A percentile compares a stretch with the other conserved stretches of the same genome.
Evolutionary conservation across 768 basidiomycete species (phyloP).

Genomic region (Russula foetens): DNA sequence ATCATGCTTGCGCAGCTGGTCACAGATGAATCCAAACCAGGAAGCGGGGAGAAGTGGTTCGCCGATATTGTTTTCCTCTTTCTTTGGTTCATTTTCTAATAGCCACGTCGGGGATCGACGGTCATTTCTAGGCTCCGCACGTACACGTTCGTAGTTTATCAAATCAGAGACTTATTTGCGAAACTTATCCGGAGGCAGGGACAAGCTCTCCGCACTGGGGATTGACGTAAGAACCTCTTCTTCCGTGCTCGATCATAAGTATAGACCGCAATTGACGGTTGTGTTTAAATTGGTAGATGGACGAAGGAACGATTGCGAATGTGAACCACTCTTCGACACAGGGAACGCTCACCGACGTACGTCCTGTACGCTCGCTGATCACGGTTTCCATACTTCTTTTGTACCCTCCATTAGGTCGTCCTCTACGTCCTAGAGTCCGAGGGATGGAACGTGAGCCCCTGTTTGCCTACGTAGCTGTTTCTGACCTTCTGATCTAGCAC

Average conservation of each 20-base stretch:
- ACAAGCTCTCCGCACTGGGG: slow-evolving; percentile 10
- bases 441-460: slow-evolving; percentile 7
- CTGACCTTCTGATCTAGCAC: not conserved
- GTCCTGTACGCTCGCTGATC: not conserved
- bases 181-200: not conserved
- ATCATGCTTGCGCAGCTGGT: slow-evolving; percentile 15
- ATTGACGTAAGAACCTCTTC: slow-evolving; percentile 6
- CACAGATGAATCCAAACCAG: slow-evolving; percentile 8
- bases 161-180: not conserved
- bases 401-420: not conserved
- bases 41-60: slow-evolving; percentile 3
- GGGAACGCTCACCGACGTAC: slow-evolving; percentile 4
- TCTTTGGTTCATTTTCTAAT: not conserved
- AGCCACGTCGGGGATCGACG: not conserved
- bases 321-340: not conserved
- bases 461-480: not conserved
- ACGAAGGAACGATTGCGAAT: not conserved
- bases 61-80: not conserved
- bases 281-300: not conserved
- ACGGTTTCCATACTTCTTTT: not conserved
- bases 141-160: slow-evolving; percentile 5
- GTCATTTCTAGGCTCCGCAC: slow-evolving; percentile 1
- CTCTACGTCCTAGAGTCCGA: not conserved
- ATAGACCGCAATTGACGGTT: not conserved
- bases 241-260: not conserved